Evolutionary conservation across 495 filamentous ascomycete species (phyloP).

Genomic region (Trichocladium uniseriatum): DNA sequence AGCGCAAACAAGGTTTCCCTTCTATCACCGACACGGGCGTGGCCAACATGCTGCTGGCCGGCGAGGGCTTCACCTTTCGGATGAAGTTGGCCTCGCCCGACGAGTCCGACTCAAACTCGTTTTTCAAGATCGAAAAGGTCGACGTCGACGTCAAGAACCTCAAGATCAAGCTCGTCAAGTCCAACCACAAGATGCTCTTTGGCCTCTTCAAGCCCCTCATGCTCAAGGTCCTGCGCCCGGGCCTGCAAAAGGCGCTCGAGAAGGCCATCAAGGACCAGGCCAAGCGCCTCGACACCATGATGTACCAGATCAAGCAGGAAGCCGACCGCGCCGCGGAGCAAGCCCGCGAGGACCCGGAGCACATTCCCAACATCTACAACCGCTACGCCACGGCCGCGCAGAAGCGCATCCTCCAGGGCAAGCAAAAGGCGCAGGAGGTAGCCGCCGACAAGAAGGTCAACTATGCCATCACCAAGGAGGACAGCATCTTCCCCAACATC

Average conservation of each 20-base stretch:
- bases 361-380: constrained; percentile 75
- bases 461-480: constrained; percentile 77
- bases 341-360: constrained; percentile 60
- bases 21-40: constrained; percentile 80
- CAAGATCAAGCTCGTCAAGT: constrained; percentile 84
- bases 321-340: constrained; percentile 62
- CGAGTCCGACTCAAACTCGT: constrained; percentile 63
- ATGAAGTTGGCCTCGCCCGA: constrained; percentile 78
- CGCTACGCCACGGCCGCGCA: constrained; percentile 73
- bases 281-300: constrained; percentile 55
- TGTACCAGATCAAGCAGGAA: constrained; percentile 71
- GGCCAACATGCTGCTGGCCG: constrained; percentile 82
- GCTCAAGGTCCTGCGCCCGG: constrained; percentile 73
- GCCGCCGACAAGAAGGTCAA: constrained; percentile 72
- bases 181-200: constrained; percentile 89
- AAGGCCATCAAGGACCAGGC: constrained; percentile 76
- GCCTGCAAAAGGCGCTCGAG: constrained; percentile 76
- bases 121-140: constrained; percentile 91
- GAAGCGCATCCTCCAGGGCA: constrained; percentile 59
- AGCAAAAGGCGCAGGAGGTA: constrained; percentile 56
- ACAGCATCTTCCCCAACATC: constrained; percentile 84
- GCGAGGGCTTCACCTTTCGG: constrained; percentile 84
- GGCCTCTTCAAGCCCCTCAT: constrained; percentile 79
- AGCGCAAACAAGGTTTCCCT: constrained; percentile 93
- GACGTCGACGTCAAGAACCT: constrained; percentile 76